These are phyloP conservation scores for Penicillium manginii DNA, from an alignment of 495 filamentous ascomycete species.

Conservation along the genomic window DNA sequence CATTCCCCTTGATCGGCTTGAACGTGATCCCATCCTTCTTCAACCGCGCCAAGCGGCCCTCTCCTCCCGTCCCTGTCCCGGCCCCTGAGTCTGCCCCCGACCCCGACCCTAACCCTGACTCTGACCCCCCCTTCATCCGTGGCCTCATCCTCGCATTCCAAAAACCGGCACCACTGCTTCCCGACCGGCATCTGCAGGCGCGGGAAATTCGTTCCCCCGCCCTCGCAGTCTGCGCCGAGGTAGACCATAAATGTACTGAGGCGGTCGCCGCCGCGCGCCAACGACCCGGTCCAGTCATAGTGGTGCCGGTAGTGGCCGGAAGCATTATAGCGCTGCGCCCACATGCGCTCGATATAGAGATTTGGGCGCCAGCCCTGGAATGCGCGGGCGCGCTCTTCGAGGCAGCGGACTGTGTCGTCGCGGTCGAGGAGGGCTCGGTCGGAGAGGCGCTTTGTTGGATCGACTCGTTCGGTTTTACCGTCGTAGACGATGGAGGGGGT, in stretches of 20 bases:
- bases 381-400: constrained; percentile 67
- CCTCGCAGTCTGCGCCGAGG: constrained; percentile 58
- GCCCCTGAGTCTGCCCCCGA: too few relatives aligned
- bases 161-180: constrained; percentile 58
- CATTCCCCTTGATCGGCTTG: constrained; percentile 68
- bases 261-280: constrained; percentile 46
- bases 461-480: constrained; percentile 44
- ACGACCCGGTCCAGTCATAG: constrained; percentile 59
- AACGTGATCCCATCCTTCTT: constrained; percentile 62
- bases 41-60: background rate
- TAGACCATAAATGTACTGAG: constrained; percentile 68
- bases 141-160: constrained; percentile 56
- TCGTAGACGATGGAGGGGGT: constrained; percentile 59
- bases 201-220: constrained; percentile 67
- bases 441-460: constrained; percentile 56
- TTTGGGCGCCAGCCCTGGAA: constrained; percentile 70
- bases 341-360: constrained; percentile 64
- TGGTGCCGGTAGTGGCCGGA: constrained; percentile 63
- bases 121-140: too few relatives aligned
- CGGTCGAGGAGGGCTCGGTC: constrained; percentile 61
- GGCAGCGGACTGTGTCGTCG: constrained; percentile 65
- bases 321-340: constrained; percentile 61
- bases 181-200: constrained; percentile 45
- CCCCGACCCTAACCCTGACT: too few relatives aligned
- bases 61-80: too few relatives aligned